phyloP scores from a whole-genome alignment of 2,329 filamentous ascomycete species.

The Alternaria hordeiaustralica region DNA sequence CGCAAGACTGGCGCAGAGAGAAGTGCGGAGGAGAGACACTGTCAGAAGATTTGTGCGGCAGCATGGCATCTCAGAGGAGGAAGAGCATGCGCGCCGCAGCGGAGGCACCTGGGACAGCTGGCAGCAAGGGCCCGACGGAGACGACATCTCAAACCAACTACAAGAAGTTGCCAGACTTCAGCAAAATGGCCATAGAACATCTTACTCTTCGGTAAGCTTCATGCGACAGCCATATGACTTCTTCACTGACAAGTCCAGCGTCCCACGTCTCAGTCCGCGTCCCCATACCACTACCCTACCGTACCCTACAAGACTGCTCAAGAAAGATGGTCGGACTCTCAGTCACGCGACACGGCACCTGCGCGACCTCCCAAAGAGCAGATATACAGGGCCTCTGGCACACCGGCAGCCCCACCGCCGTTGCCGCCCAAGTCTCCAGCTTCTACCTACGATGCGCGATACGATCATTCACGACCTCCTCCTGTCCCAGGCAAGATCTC shows the following conservation, averaged over 20 bases:
- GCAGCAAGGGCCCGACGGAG: slow-evolving; percentile 51
- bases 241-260: slow-evolving; percentile 29
- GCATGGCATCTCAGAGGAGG: slow-evolving; percentile 63
- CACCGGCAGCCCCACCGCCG: slow-evolving; percentile 31
- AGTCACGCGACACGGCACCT: slow-evolving; percentile 38
- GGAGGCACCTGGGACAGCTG: slow-evolving; percentile 62
- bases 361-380: slow-evolving; percentile 47
- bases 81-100: slow-evolving; percentile 62
- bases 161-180: slow-evolving; percentile 56
- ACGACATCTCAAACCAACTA: slow-evolving; percentile 61
- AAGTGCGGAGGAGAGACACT: slow-evolving; percentile 43
- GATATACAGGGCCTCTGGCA: slow-evolving; percentile 33
- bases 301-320: slow-evolving; percentile 51
- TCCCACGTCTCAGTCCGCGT: slow-evolving; percentile 32
- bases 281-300: slow-evolving; percentile 53
- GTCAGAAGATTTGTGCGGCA: slow-evolving; percentile 60
- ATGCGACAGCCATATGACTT: not conserved
- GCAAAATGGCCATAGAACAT: slow-evolving; percentile 29
- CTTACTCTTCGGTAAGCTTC: slow-evolving; percentile 33
- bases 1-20: slow-evolving; percentile 44
- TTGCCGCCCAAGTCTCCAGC: slow-evolving; percentile 39
- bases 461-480: slow-evolving; percentile 26
- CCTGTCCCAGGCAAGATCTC: slow-evolving; percentile 39
- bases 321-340: slow-evolving; percentile 41
- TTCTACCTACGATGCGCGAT: slow-evolving; percentile 19